Base-by-base conservation (phyloP, 75 land plant genomes). In the Pseudotsuga menziesii region DNA sequence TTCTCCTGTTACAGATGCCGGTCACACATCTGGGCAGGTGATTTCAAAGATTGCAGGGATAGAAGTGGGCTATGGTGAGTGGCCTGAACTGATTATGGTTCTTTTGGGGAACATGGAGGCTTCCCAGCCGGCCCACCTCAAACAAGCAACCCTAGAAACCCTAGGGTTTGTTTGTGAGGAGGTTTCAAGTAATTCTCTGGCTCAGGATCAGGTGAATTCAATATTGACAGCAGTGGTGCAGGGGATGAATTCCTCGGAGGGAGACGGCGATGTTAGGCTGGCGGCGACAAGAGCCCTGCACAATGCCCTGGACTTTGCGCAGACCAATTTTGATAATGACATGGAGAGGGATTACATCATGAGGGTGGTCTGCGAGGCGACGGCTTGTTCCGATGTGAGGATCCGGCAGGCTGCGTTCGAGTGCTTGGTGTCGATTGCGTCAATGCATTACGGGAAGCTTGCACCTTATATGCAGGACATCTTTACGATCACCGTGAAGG, bases 101-200 rank as follows among this genome's bases (percentile, higher is more conserved):
- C 73, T 92, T 71, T 82, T 92, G 20, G 32, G 13, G 54, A 88
- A 92, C 78, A 92, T 92, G 94, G 20, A 69, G 0, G 78, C 32
- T 27, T 87, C 82, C 44, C 62, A 60, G 0, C 72, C 83, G 15
- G 61, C 90, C 1, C 23, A 39, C 0, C 72, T 92, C 63, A 92
- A 86, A 77, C 87, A 92, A 79, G 88, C 93, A 39, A 92, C 94
- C 25, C 74, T 92, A 15, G 93, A 92, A 61, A 81, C 94, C 8
- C 85, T 92, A 39, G 94, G 94, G 15, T 92, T 88, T 78, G 89
- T 92, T 4, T 92, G 94, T 76, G 94, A 92, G 85, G 94, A 92
- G 75, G 80, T 92, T 57, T 84, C 90, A 17, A 77, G 90, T 13
- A 70, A 84, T 44, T 91, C 88, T 58, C 80, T 92, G 61, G 91